Conservation (phyloP, 2,329 filamentous ascomycete species). For the Fusarium beomiforme region DNA sequence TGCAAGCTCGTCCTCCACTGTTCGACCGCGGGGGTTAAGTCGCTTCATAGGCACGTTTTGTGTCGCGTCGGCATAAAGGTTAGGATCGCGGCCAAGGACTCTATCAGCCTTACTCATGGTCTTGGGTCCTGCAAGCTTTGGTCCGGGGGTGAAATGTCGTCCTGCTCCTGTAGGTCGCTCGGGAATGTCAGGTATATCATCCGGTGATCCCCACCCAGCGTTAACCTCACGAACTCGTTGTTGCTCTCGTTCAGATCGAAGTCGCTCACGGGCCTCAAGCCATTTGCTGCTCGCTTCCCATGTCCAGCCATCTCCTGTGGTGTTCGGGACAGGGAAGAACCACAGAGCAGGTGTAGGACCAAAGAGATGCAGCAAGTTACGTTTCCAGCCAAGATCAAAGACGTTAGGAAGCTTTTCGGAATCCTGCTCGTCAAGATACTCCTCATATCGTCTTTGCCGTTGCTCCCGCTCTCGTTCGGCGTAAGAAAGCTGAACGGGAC, state of each 20-base stretch:
- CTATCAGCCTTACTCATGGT: slow-evolving; percentile 67
- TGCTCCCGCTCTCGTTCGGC: slow-evolving; percentile 65
- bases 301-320: slow-evolving; percentile 89
- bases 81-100: slow-evolving; percentile 66
- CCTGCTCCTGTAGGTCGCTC: slow-evolving; percentile 45
- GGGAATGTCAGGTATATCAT: slow-evolving; percentile 40
- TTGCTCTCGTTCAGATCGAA: slow-evolving; percentile 66
- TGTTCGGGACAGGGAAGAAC: slow-evolving; percentile 84
- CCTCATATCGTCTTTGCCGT: slow-evolving; percentile 65
- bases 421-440: slow-evolving; percentile 91
- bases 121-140: slow-evolving; percentile 42
- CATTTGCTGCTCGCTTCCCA: slow-evolving; percentile 90
- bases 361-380: slow-evolving; percentile 84
- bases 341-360: slow-evolving; percentile 78
- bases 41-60: slow-evolving; percentile 57
- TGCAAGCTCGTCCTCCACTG: slow-evolving; percentile 55
- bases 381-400: slow-evolving; percentile 87
- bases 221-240: slow-evolving; percentile 71
- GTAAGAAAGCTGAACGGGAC: slow-evolving; percentile 61
- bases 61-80: slow-evolving; percentile 62
- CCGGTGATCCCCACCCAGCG: slow-evolving; percentile 71
- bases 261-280: slow-evolving; percentile 73
- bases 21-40: slow-evolving; percentile 57
- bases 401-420: slow-evolving; percentile 89
- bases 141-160: slow-evolving; percentile 45